Percentiles rank a stretch among this genome's conserved stretches.
phyloP scores from a whole-genome alignment of 139 green algal species.

The Chlorella ohadii region DNA sequence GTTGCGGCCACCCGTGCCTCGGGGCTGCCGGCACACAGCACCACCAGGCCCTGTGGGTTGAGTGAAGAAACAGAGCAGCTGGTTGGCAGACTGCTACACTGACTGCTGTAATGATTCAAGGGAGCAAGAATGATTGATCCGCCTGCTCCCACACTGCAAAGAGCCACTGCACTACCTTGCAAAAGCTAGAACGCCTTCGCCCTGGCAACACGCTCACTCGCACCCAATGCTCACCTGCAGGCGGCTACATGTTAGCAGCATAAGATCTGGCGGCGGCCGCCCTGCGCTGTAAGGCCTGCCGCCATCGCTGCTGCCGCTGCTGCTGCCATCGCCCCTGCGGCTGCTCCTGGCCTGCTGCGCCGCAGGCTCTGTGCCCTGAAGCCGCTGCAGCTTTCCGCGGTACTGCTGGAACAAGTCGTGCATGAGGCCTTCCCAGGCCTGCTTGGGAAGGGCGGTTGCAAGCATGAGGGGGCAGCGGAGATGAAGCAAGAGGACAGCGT shows the following conservation, averaged over 20 bases:
- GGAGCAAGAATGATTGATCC: too few species aligned
- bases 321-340: neutral
- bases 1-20: constrained; percentile 21
- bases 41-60: neutral
- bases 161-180: too few species aligned
- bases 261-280: constrained; percentile 35
- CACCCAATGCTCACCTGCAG: neutral
- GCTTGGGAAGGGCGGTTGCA: too few species aligned
- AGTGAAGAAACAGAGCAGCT: too few species aligned
- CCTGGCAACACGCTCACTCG: too few species aligned
- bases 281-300: too few species aligned
- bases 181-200: too few species aligned
- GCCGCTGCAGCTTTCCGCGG: constrained; percentile 12
- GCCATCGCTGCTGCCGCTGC: neutral
- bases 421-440: constrained; percentile 37
- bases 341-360: neutral
- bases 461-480: too few species aligned
- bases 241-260: constrained; percentile 46
- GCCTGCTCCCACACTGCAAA: too few species aligned
- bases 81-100: too few species aligned
- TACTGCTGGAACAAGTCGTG: constrained; percentile 16
- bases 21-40: constrained; percentile 39
- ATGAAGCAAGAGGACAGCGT: too few species aligned
- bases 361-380: neutral
- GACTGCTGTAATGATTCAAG: too few species aligned